Percentiles rank a stretch among this genome's conserved stretches.
These are phyloP conservation scores for Colletotrichum abscissum DNA, from an alignment of 2,329 filamentous ascomycete species.

Conservation along the genomic window DNA sequence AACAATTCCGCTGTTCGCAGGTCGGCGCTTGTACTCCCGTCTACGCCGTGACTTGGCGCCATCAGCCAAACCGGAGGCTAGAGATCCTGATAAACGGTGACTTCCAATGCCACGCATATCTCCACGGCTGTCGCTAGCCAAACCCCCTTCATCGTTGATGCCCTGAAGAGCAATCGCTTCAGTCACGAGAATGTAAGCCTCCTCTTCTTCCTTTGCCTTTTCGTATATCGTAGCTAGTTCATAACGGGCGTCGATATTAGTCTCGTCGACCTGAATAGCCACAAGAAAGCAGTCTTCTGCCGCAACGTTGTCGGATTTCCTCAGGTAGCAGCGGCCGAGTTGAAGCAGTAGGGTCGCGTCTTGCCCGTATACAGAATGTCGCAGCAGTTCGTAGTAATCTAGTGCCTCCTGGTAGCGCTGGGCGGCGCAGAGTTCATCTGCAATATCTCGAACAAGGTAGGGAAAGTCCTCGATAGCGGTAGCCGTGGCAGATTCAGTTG, in stretches of 20 bases:
- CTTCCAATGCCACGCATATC: neutral
- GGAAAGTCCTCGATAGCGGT: constrained; percentile 65
- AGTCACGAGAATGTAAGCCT: constrained; percentile 81
- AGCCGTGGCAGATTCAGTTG: constrained; percentile 45
- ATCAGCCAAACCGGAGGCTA: constrained; percentile 2
- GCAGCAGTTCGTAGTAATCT: constrained; percentile 67
- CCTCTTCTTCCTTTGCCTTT: constrained; percentile 75
- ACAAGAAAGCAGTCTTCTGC: constrained; percentile 83
- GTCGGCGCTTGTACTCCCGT: constrained; percentile 1
- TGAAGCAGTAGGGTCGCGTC: constrained; percentile 65
- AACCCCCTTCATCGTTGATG: constrained; percentile 49
- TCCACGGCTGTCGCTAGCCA: neutral
- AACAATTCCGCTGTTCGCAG: constrained; percentile 43
- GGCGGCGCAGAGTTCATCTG: constrained; percentile 57
- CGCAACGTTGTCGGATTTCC: constrained; percentile 70
- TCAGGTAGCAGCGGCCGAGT: constrained; percentile 76
- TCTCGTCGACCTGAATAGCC: constrained; percentile 77
- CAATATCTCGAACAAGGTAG: constrained; percentile 81
- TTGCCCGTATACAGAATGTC: constrained; percentile 57
- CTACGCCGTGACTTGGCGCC: constrained; percentile 22
- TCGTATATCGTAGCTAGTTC: constrained; percentile 89
- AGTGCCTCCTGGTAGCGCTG: constrained; percentile 56
- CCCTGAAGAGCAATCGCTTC: constrained; percentile 77
- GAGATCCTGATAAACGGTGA: neutral
- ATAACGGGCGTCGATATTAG: constrained; percentile 80